These are phyloP conservation scores for Cryomyces antarcticus DNA, from an alignment of 495 filamentous ascomycete genomes.

Conservation along the genomic window DNA sequence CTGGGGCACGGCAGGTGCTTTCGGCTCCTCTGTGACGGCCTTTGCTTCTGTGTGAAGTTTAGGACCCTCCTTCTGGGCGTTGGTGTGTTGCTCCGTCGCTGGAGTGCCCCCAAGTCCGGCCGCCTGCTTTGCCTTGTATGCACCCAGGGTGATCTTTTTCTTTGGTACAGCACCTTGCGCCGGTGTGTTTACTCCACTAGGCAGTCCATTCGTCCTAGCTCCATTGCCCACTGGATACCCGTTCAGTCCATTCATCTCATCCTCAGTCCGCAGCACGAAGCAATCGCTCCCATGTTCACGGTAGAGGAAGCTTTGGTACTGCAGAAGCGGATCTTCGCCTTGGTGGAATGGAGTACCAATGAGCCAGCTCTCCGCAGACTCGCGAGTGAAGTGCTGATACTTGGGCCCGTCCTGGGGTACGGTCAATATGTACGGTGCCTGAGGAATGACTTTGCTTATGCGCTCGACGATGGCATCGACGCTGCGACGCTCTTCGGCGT, in stretches of 20 bases:
- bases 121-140: slow-evolving; percentile 12
- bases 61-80: no score
- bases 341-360: slow-evolving; percentile 7
- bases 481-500: slow-evolving; percentile 5
- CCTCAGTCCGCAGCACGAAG: slow-evolving; percentile 6
- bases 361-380: slow-evolving; percentile 3
- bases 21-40: neutral
- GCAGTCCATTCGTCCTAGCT: no score
- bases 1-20: neutral
- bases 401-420: slow-evolving; percentile 5
- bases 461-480: slow-evolving; percentile 9
- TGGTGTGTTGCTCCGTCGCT: neutral
- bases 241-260: slow-evolving; percentile 1
- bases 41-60: neutral
- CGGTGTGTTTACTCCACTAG: neutral
- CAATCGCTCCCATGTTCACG: slow-evolving; percentile 9
- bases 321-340: slow-evolving; percentile 7
- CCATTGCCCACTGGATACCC: no score
- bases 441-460: slow-evolving; percentile 8
- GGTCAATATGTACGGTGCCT: slow-evolving; percentile 11
- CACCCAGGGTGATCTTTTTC: slow-evolving; percentile 13
- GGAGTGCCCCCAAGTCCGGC: neutral
- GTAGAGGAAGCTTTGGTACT: slow-evolving; percentile 13
- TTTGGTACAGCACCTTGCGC: slow-evolving; percentile 4
- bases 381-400: slow-evolving; percentile 4